Percentiles rank a stretch among this genome's conserved stretches.
Evolutionary conservation across 2,329 filamentous ascomycete species (phyloP).

Genomic region (Aureobasidium sp.): DNA sequence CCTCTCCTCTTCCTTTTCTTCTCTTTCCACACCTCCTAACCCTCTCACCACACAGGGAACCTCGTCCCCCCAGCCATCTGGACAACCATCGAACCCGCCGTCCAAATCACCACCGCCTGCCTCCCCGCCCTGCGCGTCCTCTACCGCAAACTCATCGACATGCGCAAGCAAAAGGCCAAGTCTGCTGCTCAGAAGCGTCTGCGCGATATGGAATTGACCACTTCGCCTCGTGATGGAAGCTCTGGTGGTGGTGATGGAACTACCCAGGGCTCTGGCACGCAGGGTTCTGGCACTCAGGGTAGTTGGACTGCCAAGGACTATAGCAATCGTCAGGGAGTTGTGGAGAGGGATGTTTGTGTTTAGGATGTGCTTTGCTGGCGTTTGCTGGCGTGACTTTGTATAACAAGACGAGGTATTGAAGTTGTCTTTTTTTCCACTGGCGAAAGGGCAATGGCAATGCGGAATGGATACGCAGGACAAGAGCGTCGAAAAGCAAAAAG

Average conservation of each 20-base stretch:
- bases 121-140: constrained; percentile 8
- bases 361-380: no score
- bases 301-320: no score
- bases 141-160: not conserved
- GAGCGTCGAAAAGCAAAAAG: no score
- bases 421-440: no score
- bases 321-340: not conserved
- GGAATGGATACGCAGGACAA: no score
- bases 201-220: not conserved
- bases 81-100: constrained; percentile 17
- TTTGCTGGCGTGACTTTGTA: no score
- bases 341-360: not conserved
- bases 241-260: not conserved
- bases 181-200: not conserved
- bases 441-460: no score
- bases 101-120: constrained; percentile 16
- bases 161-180: not conserved
- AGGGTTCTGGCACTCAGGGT: no score
- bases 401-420: no score
- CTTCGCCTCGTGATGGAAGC: not conserved
- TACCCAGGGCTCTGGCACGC: not conserved
- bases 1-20: not conserved
- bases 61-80: constrained; percentile 14
- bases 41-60: not conserved
- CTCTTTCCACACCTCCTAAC: not conserved